Conservation (phyloP, 2,329 filamentous ascomycete species). For the Pseudofabraea citricarpa region DNA sequence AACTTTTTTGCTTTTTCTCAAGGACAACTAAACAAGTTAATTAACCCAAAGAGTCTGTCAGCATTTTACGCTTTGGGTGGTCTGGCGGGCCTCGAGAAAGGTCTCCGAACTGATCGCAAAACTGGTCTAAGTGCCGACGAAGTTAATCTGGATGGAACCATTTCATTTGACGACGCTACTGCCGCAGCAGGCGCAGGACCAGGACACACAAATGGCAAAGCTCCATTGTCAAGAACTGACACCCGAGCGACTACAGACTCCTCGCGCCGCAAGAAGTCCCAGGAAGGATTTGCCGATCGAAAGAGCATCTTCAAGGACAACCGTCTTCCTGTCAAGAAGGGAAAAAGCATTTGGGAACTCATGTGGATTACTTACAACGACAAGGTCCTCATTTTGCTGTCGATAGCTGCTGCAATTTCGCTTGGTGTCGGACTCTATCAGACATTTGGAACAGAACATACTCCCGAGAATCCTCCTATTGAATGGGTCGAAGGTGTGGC, state of each 20-base stretch:
- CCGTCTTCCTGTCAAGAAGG: constrained; percentile 60
- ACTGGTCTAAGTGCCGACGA: constrained; percentile 70
- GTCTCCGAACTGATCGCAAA: constrained; percentile 59
- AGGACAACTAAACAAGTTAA: constrained; percentile 69
- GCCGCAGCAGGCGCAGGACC: constrained; percentile 20
- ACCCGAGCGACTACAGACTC: constrained; percentile 7
- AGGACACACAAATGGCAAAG: constrained; percentile 22
- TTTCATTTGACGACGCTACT: constrained; percentile 62
- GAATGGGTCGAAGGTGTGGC: constrained; percentile 82
- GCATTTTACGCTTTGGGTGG: constrained; percentile 75
- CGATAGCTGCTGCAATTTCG: constrained; percentile 67
- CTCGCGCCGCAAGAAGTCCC: constrained; percentile 18
- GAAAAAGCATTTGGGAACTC: constrained; percentile 64
- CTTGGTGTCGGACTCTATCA: constrained; percentile 72
- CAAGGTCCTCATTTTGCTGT: constrained; percentile 70
- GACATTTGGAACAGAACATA: constrained; percentile 51
- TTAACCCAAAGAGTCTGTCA: constrained; percentile 73
- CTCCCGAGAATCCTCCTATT: constrained; percentile 44
- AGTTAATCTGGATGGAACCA: constrained; percentile 51
- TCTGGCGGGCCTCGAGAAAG: constrained; percentile 66
- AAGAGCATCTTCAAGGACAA: constrained; percentile 68
- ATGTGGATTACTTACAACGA: constrained; percentile 82
- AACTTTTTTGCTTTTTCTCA: constrained; percentile 71
- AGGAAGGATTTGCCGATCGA: constrained; percentile 50
- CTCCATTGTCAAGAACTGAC: constrained; percentile 13